Base-by-base conservation (phyloP, 2,329 filamentous ascomycete species). In the Colletotrichum theobromicola region DNA sequence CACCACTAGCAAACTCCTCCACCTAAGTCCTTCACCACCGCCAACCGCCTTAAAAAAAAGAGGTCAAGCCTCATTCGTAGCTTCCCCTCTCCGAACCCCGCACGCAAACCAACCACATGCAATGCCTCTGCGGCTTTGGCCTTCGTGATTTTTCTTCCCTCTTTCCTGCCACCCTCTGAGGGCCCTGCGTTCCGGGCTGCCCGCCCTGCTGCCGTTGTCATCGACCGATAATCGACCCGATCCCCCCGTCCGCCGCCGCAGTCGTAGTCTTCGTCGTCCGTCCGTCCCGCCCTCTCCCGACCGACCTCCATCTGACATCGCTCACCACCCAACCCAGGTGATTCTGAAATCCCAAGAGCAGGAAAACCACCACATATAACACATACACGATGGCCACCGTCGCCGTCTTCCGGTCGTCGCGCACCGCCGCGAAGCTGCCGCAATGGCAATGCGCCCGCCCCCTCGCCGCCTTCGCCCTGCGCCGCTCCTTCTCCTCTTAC, bases 401-500 rank as follows among this genome's bases (percentile, higher is more conserved):
- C 67, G 81, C 84, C 71, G 79, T 87, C 70, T 81, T 87, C 78
- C 85, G 85, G 80, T 84, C 86, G 70, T 76, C 84, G 64, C 83
- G 87, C 78, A 82, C 79, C 68, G 82, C 83, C 35, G 60, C 72
- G 57, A 72, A 77, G 34, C 78, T 88, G 37, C 81, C 83, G 60
- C 83, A 84, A 77, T 84, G 82, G 75, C 79, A 50, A 79, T 74
- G 77, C 82, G 65, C 83, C 79, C 66, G 61, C 79, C 81, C 77
- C 70, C 85, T 85, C 80, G 64, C 68, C 61, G 79, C 83, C 58
- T 80, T 86, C 76, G 64, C 60, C 13, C 32, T 72, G 58, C 85
- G 84, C 70, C 88, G 90, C 68, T 87, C 86, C 24, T 93, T 98
- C 81, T 93, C 92, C 74, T 94, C 93, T 69, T 98, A 98, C 84